Percentiles rank a stretch among this genome's conserved stretches.
Conservation (phyloP, 495 filamentous ascomycete species). For the Penicillium flavigenum region DNA sequence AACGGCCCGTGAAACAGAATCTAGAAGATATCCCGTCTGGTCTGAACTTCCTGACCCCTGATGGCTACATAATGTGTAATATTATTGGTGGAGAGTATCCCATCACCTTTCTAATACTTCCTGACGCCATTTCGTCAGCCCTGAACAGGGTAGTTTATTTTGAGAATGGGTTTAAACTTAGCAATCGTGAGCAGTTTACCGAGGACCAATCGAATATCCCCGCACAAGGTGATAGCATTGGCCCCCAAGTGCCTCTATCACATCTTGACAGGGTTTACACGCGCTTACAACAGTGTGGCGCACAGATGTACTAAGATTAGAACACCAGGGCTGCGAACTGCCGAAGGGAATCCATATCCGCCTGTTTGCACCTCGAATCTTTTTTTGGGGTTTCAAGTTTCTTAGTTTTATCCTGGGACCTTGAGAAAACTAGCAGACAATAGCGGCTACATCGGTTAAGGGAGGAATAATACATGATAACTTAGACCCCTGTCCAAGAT, state of each 20-base stretch:
- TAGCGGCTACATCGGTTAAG: neutral
- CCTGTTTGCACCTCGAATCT: neutral
- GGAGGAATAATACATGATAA: neutral
- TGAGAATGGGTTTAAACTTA: conserved; percentile 8
- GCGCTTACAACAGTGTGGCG: conserved; percentile 15
- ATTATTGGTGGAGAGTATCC: neutral
- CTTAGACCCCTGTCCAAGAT: neutral
- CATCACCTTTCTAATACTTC: neutral
- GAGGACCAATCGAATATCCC: conserved; percentile 3
- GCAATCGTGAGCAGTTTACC: conserved; percentile 1
- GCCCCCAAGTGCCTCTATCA: conserved; percentile 12
- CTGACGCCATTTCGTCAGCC: conserved; percentile 6
- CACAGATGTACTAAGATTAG: conserved; percentile 18
- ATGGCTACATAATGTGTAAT: neutral
- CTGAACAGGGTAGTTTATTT: conserved; percentile 13
- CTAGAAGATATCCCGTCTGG: neutral
- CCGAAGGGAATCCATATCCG: neutral
- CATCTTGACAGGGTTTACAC: conserved; percentile 16
- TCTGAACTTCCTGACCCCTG: conserved; percentile 4
- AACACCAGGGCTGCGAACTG: conserved; percentile 11
- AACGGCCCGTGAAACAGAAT: conserved; percentile 7
- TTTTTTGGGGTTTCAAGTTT: neutral
- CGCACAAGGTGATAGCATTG: conserved; percentile 5
- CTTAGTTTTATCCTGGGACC: neutral
- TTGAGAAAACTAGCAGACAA: neutral